Evolutionary conservation across 768 basidiomycete species (phyloP).

Genomic region (Collybia sordida): DNA sequence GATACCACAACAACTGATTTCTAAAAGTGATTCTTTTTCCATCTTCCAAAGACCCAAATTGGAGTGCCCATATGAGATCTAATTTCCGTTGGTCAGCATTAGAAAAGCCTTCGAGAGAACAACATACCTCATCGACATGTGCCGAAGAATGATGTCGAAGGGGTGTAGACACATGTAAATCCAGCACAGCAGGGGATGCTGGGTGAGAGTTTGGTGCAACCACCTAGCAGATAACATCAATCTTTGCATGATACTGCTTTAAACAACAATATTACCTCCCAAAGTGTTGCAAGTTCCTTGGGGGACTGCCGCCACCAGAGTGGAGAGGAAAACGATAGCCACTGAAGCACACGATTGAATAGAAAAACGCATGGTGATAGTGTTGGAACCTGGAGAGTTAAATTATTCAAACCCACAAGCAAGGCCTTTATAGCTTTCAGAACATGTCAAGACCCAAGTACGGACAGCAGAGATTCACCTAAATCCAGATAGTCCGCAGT

Average conservation of each 20-base stretch:
- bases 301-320: neutral
- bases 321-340: neutral
- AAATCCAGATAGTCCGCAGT: neutral
- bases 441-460: neutral
- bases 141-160: neutral
- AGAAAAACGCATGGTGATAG: neutral
- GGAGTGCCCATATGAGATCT: no score
- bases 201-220: constrained; percentile 5
- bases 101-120: no score
- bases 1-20: no score
- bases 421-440: neutral
- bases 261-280: neutral
- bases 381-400: neutral
- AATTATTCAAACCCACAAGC: neutral
- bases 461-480: neutral
- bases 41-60: no score
- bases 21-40: no score
- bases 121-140: neutral
- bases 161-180: neutral
- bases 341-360: neutral
- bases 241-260: neutral
- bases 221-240: neutral
- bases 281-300: neutral
- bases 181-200: constrained; percentile 4
- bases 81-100: no score